Conservation (phyloP, 1,139 yeast genomes). For the Dujonia santamariae region DNA sequence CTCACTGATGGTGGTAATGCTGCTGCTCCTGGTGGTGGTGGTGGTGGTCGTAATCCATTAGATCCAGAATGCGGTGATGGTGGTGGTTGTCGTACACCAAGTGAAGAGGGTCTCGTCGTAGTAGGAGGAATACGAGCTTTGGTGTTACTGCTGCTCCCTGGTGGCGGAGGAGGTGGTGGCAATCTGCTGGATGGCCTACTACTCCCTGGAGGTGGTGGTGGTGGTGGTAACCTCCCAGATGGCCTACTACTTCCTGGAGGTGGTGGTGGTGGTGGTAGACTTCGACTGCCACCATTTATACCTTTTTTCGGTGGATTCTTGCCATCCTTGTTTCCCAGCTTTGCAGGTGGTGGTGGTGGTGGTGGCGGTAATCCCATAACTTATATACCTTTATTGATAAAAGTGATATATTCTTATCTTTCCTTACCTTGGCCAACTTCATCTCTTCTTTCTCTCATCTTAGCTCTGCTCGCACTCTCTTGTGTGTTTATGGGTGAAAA, state of each 20-base stretch:
- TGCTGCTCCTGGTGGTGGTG: conserved; percentile 16
- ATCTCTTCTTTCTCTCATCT: no score
- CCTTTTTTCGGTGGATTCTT: no score
- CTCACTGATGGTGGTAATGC: no score
- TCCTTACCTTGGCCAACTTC: no score
- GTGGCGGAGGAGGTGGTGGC: conserved; percentile 18
- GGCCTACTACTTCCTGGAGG: conserved; percentile 16
- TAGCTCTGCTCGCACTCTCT: no score
- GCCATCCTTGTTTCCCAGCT: no score
- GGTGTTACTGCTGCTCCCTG: neutral
- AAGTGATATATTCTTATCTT: no score
- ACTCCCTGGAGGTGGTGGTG: conserved; percentile 17
- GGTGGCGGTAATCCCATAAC: no score
- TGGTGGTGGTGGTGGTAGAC: conserved; percentile 30
- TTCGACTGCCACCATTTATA: conserved; percentile 8
- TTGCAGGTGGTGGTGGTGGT: no score
- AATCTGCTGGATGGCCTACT: conserved; percentile 10
- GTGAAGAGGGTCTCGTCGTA: neutral
- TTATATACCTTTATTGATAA: no score
- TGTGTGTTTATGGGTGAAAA: no score
- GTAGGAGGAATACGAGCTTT: conserved; percentile 6
- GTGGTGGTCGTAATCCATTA: conserved; percentile 20
- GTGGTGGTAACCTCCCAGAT: conserved; percentile 14
- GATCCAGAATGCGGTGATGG: conserved; percentile 1
- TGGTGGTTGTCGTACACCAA: conserved; percentile 1